Conservation (phyloP, 805 yeast genomes). For the Dipodascopsis tothii region DNA sequence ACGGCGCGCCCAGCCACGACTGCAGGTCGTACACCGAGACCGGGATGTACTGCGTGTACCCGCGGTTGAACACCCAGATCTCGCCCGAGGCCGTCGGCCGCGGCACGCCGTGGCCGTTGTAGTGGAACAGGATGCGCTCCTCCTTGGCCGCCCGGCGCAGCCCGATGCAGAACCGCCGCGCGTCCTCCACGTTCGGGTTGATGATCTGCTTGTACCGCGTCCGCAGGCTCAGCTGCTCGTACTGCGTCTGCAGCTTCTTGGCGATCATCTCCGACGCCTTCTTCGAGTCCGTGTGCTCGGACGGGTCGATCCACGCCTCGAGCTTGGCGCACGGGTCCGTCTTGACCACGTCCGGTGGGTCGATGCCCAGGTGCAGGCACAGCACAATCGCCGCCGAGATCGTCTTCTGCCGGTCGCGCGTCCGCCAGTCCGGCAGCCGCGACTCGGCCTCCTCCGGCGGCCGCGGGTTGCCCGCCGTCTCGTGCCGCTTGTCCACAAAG, state of each 20-base stretch:
- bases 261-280: slow-evolving; percentile 90
- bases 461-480: slow-evolving; percentile 75
- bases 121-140: slow-evolving; percentile 86
- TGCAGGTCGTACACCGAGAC: slow-evolving; percentile 91
- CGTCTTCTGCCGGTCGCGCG: slow-evolving; percentile 85
- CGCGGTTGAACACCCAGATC: slow-evolving; percentile 96
- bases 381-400: slow-evolving; percentile 86
- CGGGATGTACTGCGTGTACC: slow-evolving; percentile 95
- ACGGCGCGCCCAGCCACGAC: slow-evolving; percentile 97
- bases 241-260: slow-evolving; percentile 76
- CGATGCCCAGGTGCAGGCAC: slow-evolving; percentile 88
- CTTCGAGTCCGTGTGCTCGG: slow-evolving; percentile 70
- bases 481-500: slow-evolving; percentile 86
- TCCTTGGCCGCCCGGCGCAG: slow-evolving; percentile 85
- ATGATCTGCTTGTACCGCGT: slow-evolving; percentile 84
- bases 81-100: slow-evolving; percentile 94
- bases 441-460: slow-evolving; percentile 40
- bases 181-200: slow-evolving; percentile 94
- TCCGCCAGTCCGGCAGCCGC: slow-evolving; percentile 77
- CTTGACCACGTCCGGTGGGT: slow-evolving; percentile 91
- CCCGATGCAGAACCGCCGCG: slow-evolving; percentile 82
- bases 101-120: slow-evolving; percentile 98
- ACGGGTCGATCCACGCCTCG: slow-evolving; percentile 92
- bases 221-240: slow-evolving; percentile 78
- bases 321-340: slow-evolving; percentile 86